Evolutionary conservation across 495 filamentous ascomycete genomes (phyloP).

Genomic region (Cercophora scortea): DNA sequence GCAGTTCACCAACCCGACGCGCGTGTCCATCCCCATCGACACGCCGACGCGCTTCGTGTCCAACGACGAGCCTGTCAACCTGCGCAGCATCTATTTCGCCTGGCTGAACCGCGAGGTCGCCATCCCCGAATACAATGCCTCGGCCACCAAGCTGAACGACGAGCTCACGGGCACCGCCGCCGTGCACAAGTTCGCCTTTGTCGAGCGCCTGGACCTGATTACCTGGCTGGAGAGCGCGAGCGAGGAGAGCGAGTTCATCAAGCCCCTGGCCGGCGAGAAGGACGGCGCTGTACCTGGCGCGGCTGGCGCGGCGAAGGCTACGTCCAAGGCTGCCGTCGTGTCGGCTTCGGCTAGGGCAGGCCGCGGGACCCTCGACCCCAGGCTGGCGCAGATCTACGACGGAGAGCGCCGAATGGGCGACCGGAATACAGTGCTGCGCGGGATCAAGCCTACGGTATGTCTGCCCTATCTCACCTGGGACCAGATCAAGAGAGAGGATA

Average conservation of each 20-base stretch:
- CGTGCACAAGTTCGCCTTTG: constrained; percentile 80
- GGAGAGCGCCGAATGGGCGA: constrained; percentile 88
- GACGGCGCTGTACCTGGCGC: constrained; percentile 40
- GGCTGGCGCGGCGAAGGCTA: constrained; percentile 31
- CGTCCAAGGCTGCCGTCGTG: constrained; percentile 45
- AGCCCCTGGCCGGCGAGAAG: constrained; percentile 59
- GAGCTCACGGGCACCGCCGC: constrained; percentile 55
- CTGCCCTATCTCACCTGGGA: not conserved
- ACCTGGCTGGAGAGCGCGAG: constrained; percentile 85
- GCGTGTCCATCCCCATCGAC: constrained; percentile 62
- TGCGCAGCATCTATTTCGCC: constrained; percentile 90
- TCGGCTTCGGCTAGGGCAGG: constrained; percentile 43
- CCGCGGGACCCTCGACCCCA: constrained; percentile 61
- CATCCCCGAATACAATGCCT: constrained; percentile 82
- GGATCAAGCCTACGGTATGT: constrained; percentile 83
- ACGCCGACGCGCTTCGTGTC: constrained; percentile 76
- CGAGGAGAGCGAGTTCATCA: constrained; percentile 88
- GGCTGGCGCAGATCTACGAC: constrained; percentile 80
- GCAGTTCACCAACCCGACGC: constrained; percentile 58
- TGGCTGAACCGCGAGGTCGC: constrained; percentile 85
- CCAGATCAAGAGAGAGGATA: not conserved
- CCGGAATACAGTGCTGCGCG: constrained; percentile 77
- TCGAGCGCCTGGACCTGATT: constrained; percentile 82
- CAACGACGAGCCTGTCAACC: constrained; percentile 61
- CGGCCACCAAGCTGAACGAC: constrained; percentile 72